Conservation (phyloP, 352 stramenopile genomes). For the Phytophthora rubi region DNA sequence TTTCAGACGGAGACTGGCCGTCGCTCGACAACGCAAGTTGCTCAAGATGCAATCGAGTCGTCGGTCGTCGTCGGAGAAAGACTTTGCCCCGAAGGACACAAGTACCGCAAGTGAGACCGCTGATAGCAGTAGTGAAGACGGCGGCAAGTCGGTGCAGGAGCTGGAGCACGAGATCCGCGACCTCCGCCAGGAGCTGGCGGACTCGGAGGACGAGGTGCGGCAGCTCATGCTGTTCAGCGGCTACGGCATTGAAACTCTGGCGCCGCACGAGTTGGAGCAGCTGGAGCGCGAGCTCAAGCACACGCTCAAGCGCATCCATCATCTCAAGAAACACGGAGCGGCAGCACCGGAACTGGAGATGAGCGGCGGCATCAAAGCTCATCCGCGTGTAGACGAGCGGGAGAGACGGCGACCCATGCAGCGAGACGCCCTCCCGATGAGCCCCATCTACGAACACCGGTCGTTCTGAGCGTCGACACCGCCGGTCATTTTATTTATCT, state of each 20-base stretch:
- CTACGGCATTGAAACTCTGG: constrained; percentile 72
- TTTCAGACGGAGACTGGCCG: constrained; percentile 18
- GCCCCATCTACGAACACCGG: constrained; percentile 31
- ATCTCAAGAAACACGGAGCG: constrained; percentile 38
- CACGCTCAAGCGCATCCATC: constrained; percentile 62
- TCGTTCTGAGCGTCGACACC: constrained; percentile 19
- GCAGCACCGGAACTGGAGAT: constrained; percentile 21
- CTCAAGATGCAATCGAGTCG: constrained; percentile 21
- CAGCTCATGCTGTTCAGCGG: constrained; percentile 78
- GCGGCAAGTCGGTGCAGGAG: constrained; percentile 23
- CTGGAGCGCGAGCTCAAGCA: constrained; percentile 64
- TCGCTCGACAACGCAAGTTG: constrained; percentile 15
- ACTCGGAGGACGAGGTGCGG: constrained; percentile 77
- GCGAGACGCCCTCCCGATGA: constrained; percentile 27
- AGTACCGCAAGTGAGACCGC: not conserved
- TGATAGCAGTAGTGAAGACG: constrained; percentile 5
- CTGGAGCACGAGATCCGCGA: constrained; percentile 69
- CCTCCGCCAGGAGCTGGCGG: constrained; percentile 74
- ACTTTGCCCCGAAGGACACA: not conserved
- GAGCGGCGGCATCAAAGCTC: not conserved
- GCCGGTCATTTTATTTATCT: constrained; percentile 26
- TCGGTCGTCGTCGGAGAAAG: constrained; percentile 14
- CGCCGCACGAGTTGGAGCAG: constrained; percentile 49
- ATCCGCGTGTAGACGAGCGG: constrained; percentile 12
- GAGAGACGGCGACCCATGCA: constrained; percentile 26